phyloP scores from a whole-genome alignment of 768 basidiomycete genomes.

The Hygrocybe punicea region DNA sequence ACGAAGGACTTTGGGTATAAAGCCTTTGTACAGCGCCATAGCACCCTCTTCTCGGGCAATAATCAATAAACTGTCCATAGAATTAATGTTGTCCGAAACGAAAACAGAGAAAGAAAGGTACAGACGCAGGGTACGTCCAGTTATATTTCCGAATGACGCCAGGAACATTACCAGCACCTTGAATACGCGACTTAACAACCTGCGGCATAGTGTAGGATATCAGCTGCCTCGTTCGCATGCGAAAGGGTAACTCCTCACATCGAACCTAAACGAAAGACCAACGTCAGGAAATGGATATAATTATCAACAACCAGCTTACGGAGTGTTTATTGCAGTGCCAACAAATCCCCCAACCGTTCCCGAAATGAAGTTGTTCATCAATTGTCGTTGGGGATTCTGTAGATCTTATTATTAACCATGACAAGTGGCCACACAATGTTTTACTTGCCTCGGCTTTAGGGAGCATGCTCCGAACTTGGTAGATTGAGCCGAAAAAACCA shows the following conservation, averaged over 20 bases:
- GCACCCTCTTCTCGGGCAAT: constrained; percentile 87
- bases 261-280: constrained; percentile 25
- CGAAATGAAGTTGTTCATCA: constrained; percentile 90
- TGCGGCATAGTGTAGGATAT: constrained; percentile 30
- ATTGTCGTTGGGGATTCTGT: constrained; percentile 61
- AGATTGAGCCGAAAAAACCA: constrained; percentile 93
- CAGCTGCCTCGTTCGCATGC: not conserved
- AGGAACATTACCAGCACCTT: constrained; percentile 61
- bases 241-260: constrained; percentile 20
- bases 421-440: too few relatives aligned
- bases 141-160: constrained; percentile 85
- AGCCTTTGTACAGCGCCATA: constrained; percentile 89
- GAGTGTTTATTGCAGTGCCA: constrained; percentile 90
- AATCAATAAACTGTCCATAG: constrained; percentile 45
- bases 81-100: not conserved
- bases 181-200: constrained; percentile 97
- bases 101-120: not conserved
- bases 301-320: constrained; percentile 44
- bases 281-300: not conserved
- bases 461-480: constrained; percentile 72
- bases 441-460: constrained; percentile 77
- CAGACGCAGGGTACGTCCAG: constrained; percentile 85
- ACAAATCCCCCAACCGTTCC: constrained; percentile 87
- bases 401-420: not conserved
- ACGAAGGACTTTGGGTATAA: constrained; percentile 90